Conservation (phyloP, 2,329 filamentous ascomycete genomes). For the Coccinonectria pachysandricola region DNA sequence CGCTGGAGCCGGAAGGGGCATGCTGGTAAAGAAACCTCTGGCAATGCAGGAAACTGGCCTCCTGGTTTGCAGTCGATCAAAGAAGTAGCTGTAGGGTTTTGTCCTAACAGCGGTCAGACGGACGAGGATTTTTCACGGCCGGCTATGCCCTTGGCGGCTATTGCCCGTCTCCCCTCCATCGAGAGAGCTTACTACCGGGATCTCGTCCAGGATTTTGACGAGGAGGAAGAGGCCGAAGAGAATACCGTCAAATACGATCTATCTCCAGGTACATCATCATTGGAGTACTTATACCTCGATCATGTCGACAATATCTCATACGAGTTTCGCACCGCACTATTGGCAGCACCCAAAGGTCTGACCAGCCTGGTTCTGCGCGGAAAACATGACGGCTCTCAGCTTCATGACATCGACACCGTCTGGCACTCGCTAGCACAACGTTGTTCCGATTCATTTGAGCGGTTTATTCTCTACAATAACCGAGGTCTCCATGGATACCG, state of each 20-base stretch:
- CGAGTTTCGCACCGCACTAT: background rate
- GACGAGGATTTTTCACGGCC: background rate
- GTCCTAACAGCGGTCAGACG: background rate
- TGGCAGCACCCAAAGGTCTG: background rate
- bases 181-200: slow-evolving; percentile 4
- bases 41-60: slow-evolving; percentile 1
- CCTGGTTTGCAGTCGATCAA: slow-evolving; percentile 9
- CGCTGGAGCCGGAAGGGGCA: slow-evolving; percentile 1
- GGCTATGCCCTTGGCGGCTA: background rate
- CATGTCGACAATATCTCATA: background rate
- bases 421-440: background rate
- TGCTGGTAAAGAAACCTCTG: background rate
- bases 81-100: slow-evolving; percentile 3
- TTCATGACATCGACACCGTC: slow-evolving; percentile 1
- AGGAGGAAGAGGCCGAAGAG: background rate
- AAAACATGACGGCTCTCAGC: accelerated
- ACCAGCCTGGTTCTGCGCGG: slow-evolving; percentile 3
- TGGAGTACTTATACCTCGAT: slow-evolving; percentile 7
- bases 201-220: background rate
- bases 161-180: slow-evolving; percentile 5
- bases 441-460: slow-evolving; percentile 1
- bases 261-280: slow-evolving; percentile 2
- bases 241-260: background rate
- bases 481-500: background rate
- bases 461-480: slow-evolving; percentile 5